Conservation (phyloP, 352 stramenopile species). For the Globisporangium irregulare region DNA sequence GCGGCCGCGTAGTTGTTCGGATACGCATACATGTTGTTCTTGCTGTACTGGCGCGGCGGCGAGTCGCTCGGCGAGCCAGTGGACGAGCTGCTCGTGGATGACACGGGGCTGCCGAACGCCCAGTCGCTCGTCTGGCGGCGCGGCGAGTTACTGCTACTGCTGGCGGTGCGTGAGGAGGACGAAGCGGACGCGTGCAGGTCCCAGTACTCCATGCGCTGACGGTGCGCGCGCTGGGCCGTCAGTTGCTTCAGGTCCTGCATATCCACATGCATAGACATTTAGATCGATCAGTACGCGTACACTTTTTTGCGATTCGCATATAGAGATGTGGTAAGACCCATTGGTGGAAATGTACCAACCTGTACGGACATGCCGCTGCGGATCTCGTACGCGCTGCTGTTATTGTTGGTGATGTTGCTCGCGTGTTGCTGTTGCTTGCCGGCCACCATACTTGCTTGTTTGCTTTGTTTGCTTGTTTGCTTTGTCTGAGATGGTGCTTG, state of each 20-base stretch:
- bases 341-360: constrained; percentile 2
- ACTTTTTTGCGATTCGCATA: no score
- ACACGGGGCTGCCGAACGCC: constrained; percentile 19
- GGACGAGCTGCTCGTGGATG: constrained; percentile 22
- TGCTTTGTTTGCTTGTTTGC: background rate
- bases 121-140: constrained; percentile 28
- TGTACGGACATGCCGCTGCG: constrained; percentile 84
- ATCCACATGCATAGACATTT: background rate
- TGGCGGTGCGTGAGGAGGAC: background rate
- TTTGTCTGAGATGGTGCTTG: constrained; percentile 1
- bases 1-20: constrained; percentile 15
- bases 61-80: constrained; percentile 17
- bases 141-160: constrained; percentile 32
- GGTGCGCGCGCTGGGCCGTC: constrained; percentile 63
- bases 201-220: constrained; percentile 69
- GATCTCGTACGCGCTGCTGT: constrained; percentile 52
- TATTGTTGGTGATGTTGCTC: constrained; percentile 27
- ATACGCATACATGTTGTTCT: constrained; percentile 31
- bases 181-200: constrained; percentile 29
- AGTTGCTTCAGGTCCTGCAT: constrained; percentile 74
- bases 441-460: constrained; percentile 30
- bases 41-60: constrained; percentile 24
- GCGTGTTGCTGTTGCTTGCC: constrained; percentile 30
- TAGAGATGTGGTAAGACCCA: no score
- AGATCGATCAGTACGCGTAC: background rate